Conservation (phyloP, 164 flowering plant genomes). For the Liquidambar formosana region DNA sequence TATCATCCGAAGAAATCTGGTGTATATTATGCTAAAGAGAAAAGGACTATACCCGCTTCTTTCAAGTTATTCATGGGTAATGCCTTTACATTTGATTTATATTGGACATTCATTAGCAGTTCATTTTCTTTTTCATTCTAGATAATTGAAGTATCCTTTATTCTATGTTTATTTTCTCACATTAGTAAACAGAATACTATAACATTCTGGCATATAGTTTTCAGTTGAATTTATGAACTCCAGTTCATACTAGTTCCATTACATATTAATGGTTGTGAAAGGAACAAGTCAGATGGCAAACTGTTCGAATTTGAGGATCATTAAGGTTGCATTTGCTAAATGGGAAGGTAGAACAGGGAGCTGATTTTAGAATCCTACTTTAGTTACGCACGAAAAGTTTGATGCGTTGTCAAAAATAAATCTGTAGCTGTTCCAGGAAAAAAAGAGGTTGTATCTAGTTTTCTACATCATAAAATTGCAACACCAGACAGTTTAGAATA, state of each 20-base stretch:
- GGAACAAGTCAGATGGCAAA: not conserved
- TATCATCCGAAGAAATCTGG: slow-evolving; percentile 70
- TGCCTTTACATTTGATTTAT: slow-evolving; percentile 1
- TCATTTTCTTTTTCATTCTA: too few species aligned
- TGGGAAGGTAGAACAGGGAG: not conserved
- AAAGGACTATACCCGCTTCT: slow-evolving; percentile 70
- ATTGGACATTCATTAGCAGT: not conserved
- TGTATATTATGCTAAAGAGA: slow-evolving; percentile 83
- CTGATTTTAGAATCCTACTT: not conserved
- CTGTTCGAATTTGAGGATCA: not conserved
- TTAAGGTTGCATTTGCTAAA: not conserved
- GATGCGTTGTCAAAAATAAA: not conserved
- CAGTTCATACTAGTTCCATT: not conserved
- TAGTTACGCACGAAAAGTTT: not conserved
- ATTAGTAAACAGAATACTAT: too few species aligned
- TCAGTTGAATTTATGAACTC: not conserved
- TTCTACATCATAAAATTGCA: too few species aligned
- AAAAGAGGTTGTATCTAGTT: too few species aligned
- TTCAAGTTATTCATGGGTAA: slow-evolving; percentile 83
- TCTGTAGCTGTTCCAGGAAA: too few species aligned
- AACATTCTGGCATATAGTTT: not conserved
- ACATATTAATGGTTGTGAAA: not conserved
- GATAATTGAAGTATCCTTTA: too few species aligned
- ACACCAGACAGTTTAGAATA: too few species aligned
- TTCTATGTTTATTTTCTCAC: too few species aligned